A percentile compares a stretch with the other conserved stretches of the same genome.
phyloP scores from a whole-genome alignment of 148 eudicot species.

The Rhododendron griersonianum region DNA sequence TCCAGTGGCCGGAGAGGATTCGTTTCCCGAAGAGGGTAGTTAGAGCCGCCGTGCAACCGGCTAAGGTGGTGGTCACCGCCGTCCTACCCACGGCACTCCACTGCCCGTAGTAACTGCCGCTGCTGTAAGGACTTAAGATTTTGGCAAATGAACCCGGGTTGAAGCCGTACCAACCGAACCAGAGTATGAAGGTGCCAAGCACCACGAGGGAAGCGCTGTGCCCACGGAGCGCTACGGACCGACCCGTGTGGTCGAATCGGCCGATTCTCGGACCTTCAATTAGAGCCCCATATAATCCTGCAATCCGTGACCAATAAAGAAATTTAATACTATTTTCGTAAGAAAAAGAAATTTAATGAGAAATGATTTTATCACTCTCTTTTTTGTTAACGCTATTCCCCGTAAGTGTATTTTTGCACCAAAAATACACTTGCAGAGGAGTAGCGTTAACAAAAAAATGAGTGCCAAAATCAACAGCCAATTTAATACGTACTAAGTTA shows the following conservation, averaged over 20 bases:
- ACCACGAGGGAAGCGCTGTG: slow-evolving; percentile 33
- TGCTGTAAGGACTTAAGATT: slow-evolving; percentile 9
- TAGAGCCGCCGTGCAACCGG: slow-evolving; percentile 25
- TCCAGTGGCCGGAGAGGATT: slow-evolving; percentile 29
- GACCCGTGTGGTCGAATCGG: slow-evolving; percentile 40
- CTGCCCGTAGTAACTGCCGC: slow-evolving; percentile 19
- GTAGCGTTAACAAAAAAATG: no score
- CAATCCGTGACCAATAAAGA: not conserved
- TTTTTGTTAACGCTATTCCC: no score
- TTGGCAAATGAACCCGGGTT: slow-evolving; percentile 32
- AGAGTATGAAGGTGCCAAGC: slow-evolving; percentile 31
- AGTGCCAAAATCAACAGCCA: no score
- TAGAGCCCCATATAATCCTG: slow-evolving; percentile 54
- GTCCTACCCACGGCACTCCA: slow-evolving; percentile 33
- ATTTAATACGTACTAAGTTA: no score
- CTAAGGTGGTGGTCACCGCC: slow-evolving; percentile 32
- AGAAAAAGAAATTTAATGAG: no score
- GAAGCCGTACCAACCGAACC: slow-evolving; percentile 61
- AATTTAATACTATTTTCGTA: not conserved
- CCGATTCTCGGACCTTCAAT: slow-evolving; percentile 63
- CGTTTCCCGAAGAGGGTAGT: slow-evolving; percentile 26
- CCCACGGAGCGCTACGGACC: slow-evolving; percentile 39
- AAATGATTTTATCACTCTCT: no score
- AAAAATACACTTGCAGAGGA: no score
- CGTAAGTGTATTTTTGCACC: no score